Evolutionary conservation across 2,329 filamentous ascomycete species (phyloP).

Genomic region (Fusarium coffeatum): DNA sequence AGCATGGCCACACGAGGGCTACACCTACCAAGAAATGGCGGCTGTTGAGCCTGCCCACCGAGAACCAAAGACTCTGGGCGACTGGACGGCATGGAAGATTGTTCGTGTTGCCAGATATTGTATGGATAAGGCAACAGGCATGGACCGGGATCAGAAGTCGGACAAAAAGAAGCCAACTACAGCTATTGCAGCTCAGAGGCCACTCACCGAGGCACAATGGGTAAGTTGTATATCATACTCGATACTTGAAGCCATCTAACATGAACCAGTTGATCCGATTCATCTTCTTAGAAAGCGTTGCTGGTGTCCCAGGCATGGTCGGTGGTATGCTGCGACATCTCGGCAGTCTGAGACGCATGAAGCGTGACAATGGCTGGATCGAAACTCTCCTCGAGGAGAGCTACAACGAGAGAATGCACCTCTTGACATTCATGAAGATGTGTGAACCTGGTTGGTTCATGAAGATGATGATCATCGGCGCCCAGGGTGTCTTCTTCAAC

Average conservation of each 20-base stretch:
- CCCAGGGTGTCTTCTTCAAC: constrained; percentile 98
- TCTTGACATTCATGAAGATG: constrained; percentile 93
- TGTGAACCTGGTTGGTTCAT: constrained; percentile 81
- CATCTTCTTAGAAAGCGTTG: constrained; percentile 93
- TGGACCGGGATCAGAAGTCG: constrained; percentile 76
- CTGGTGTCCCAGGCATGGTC: constrained; percentile 96
- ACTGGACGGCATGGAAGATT: constrained; percentile 81
- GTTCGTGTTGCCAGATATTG: constrained; percentile 81
- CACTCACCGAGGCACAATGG: constrained; percentile 89
- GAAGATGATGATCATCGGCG: constrained; percentile 89
- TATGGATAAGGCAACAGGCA: constrained; percentile 84
- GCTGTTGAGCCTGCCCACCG: constrained; percentile 81
- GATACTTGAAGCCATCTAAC: constrained; percentile 22
- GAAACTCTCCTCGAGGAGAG: constrained; percentile 90
- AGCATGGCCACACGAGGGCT: constrained; percentile 78
- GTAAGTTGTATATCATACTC: constrained; percentile 48
- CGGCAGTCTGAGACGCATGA: constrained; percentile 83
- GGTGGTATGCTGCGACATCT: constrained; percentile 94
- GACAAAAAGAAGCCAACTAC: constrained; percentile 68
- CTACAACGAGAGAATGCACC: constrained; percentile 94
- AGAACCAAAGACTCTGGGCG: constrained; percentile 75
- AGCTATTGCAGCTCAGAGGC: constrained; percentile 63
- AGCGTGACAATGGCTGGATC: constrained; percentile 96
- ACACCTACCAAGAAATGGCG: constrained; percentile 83
- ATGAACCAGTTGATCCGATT: constrained; percentile 74